phyloP scores from a whole-genome alignment of 306 rosid species.

The Lathyrus aphaca region DNA sequence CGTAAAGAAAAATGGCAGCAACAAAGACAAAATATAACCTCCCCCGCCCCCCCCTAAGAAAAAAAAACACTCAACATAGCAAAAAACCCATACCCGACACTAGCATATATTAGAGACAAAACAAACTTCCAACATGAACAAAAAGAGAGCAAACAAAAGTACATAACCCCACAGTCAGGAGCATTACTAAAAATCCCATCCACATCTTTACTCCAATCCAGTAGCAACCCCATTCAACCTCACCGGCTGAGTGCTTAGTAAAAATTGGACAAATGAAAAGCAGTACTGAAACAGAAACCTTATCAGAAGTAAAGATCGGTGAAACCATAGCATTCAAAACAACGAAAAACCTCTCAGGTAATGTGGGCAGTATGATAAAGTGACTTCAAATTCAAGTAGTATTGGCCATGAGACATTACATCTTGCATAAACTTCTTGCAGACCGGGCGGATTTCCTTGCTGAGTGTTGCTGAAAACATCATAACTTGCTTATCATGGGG shows the following conservation, averaged over 20 bases:
- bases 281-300: constrained; percentile 29
- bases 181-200: constrained; percentile 26
- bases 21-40: constrained; percentile 33
- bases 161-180: constrained; percentile 16
- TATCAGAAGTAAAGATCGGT: constrained; percentile 37
- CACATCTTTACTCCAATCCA: constrained; percentile 35
- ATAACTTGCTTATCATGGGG: constrained; percentile 99
- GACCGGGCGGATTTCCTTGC: constrained; percentile 99
- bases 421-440: constrained; percentile 99
- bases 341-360: constrained; percentile 54
- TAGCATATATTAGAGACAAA: constrained; percentile 33
- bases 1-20: constrained; percentile 49
- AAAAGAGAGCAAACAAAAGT: constrained; percentile 17
- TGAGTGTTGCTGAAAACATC: constrained; percentile 99
- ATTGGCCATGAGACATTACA: constrained; percentile 95
- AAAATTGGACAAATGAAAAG: constrained; percentile 31
- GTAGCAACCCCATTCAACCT: constrained; percentile 34
- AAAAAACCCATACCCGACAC: constrained; percentile 30
- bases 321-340: constrained; percentile 48
- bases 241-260: constrained; percentile 38
- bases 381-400: constrained; percentile 83
- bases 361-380: constrained; percentile 65
- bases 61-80: neutral
- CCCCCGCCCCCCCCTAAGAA: constrained; percentile 19
- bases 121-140: constrained; percentile 29